Evolutionary conservation across 2,329 filamentous ascomycete genomes (phyloP).

Genomic region (Coccinonectria pachysandricola): DNA sequence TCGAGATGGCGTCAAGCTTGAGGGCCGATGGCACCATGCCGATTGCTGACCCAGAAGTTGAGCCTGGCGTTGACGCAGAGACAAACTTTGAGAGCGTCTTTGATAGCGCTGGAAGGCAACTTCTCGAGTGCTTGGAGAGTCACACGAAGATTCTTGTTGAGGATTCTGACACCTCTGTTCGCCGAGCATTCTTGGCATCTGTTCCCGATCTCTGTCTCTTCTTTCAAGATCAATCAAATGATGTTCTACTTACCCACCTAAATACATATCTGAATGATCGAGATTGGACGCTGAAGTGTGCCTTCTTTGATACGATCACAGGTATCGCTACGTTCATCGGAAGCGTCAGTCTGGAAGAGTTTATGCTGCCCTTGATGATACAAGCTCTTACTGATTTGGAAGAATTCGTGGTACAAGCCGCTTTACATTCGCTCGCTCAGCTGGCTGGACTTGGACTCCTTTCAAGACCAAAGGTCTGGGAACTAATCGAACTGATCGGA

Average conservation of each 20-base stretch:
- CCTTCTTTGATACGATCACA: constrained; percentile 92
- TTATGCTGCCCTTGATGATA: constrained; percentile 90
- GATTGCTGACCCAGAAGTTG: constrained; percentile 66
- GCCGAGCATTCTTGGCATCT: constrained; percentile 81
- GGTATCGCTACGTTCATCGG: constrained; percentile 87
- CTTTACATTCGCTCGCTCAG: constrained; percentile 75
- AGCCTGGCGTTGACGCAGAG: constrained; percentile 57
- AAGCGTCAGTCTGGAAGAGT: constrained; percentile 81
- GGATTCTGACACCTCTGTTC: constrained; percentile 74
- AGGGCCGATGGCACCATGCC: constrained; percentile 74
- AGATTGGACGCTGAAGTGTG: constrained; percentile 93
- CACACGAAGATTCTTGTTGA: constrained; percentile 87
- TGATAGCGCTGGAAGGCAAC: constrained; percentile 73
- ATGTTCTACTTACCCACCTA: constrained; percentile 90
- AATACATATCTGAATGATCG: constrained; percentile 96
- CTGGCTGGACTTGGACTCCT: constrained; percentile 83
- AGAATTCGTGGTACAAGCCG: constrained; percentile 87
- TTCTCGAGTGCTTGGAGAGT: constrained; percentile 73
- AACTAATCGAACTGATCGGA: constrained; percentile 71
- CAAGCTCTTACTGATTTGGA: constrained; percentile 89
- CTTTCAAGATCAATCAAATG: constrained; percentile 85
- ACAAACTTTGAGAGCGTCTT: constrained; percentile 74
- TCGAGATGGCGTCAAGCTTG: constrained; percentile 84
- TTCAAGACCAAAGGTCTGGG: constrained; percentile 75
- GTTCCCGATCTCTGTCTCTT: constrained; percentile 90